Evolutionary conservation across 2,329 filamentous ascomycete genomes (phyloP).

Genomic region (Pseudocercospora macadamiae): DNA sequence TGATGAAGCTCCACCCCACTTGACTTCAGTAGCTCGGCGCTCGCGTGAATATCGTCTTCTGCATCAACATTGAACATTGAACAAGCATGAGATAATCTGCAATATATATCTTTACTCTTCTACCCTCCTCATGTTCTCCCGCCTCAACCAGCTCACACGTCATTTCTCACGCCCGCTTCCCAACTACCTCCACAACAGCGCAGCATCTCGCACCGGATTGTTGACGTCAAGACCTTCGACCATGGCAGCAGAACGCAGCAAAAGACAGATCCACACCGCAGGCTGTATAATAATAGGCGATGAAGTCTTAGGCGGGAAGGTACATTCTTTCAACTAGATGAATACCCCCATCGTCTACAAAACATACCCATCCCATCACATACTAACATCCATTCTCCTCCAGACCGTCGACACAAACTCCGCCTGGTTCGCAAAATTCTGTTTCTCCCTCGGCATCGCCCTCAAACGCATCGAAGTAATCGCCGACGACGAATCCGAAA

Average conservation of each 20-base stretch:
- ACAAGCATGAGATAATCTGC: conserved; percentile 5
- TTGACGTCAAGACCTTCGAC: conserved; percentile 46
- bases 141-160: conserved; percentile 72
- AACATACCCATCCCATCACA: neutral
- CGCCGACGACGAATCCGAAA: conserved; percentile 87
- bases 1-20: neutral
- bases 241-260: conserved; percentile 59
- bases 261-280: conserved; percentile 79
- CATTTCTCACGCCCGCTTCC: conserved; percentile 68
- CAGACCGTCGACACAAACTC: conserved; percentile 70
- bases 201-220: conserved; percentile 42
- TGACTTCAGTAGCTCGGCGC: neutral
- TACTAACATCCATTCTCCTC: neutral
- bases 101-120: no score
- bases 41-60: neutral
- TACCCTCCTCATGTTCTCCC: conserved; percentile 70
- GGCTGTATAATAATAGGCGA: conserved; percentile 96
- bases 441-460: conserved; percentile 66
- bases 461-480: conserved; percentile 91
- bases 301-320: conserved; percentile 94
- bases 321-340: no score
- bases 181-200: conserved; percentile 54
- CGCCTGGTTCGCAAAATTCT: conserved; percentile 66
- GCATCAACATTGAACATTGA: neutral
- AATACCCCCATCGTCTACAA: no score